Evolutionary conservation across 1,284 basidiomycete genomes (phyloP), one percentile per base, ranked within the genome.

Genomic region (Ustilago cynodontis): DNA sequence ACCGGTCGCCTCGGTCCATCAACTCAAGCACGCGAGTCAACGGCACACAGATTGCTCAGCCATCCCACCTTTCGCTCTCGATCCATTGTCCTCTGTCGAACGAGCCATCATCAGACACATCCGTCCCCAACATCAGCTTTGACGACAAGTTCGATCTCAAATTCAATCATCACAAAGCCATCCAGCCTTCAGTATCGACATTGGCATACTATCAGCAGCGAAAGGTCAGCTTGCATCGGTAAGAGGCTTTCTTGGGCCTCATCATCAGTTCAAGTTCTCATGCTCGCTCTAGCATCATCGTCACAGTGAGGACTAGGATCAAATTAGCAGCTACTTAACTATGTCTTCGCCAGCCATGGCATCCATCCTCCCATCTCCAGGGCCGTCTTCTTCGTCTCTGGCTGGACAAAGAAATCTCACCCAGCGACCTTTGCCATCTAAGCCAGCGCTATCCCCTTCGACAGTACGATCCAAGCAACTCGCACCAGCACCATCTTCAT

Each of bases 281-380:
- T 54, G 35, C 22, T 54, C 10, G 14, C n/a, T 26, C 20, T 24
- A 26, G 14, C 24, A 26, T 9, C 5, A 6, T 9, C 22, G 14
- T 49, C 11, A 16, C 11, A 8, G 16, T 24, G 14, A 26, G 14
- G 14, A 18, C 6, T 14, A 49, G 47, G 6, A 47, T 10, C 20
- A 8, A 16, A 24, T 20, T 6, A 13, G 35, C 35, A 26, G 7
- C 20, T 39, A 8, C 37, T 2, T 2, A 16, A 33, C 20, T 39
- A 72, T 67, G 65, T 72, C 65, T 7, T 72, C 70, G 26, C 56
- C 70, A 63, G 60, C 64, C 16, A 72, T 62, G 56, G 65, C 60
- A 31, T 57, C 60, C 18, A 59, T 72, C 2, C 47, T 72, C 9
- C 65, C 70, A 13, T 59, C 59, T 18, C 33, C 62, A 8, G 58